Conservation (phyloP, 768 basidiomycete species). For the Collybia nuda region DNA sequence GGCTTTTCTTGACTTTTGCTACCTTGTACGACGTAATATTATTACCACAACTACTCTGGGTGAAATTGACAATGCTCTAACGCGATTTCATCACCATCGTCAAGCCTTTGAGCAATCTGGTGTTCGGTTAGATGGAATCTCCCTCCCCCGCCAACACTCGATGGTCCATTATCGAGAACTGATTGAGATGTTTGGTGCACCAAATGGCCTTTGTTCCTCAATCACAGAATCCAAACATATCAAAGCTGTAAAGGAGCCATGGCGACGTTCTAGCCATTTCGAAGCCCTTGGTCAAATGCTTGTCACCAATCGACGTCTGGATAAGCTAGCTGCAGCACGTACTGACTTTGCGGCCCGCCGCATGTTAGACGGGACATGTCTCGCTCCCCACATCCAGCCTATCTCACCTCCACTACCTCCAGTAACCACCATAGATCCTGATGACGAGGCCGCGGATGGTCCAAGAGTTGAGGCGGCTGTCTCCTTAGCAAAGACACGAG, state of each 20-base stretch:
- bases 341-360: conserved; percentile 1
- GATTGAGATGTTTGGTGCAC: conserved; percentile 15
- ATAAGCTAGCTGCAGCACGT: conserved; percentile 11
- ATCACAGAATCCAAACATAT: conserved; percentile 6
- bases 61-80: conserved; percentile 1
- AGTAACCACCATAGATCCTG: not conserved
- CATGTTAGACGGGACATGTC: conserved; percentile 1
- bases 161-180: conserved; percentile 11
- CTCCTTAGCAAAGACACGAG: not conserved
- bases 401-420: not conserved
- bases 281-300: conserved; percentile 20
- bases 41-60: not conserved
- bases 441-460: not conserved
- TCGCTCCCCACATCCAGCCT: not conserved
- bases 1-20: conserved; percentile 20
- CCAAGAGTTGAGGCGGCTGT: not conserved
- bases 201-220: conserved; percentile 8
- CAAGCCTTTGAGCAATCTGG: conserved; percentile 12
- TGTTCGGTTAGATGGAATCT: conserved; percentile 10
- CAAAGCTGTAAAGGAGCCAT: conserved; percentile 18
- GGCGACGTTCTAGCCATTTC: conserved; percentile 14
- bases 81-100: conserved; percentile 13
- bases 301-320: conserved; percentile 16
- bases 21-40: not conserved
- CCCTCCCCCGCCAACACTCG: conserved; percentile 21